Evolutionary conservation across 768 basidiomycete genomes (phyloP).

Genomic region (Phlebiopsis flavidoalba): DNA sequence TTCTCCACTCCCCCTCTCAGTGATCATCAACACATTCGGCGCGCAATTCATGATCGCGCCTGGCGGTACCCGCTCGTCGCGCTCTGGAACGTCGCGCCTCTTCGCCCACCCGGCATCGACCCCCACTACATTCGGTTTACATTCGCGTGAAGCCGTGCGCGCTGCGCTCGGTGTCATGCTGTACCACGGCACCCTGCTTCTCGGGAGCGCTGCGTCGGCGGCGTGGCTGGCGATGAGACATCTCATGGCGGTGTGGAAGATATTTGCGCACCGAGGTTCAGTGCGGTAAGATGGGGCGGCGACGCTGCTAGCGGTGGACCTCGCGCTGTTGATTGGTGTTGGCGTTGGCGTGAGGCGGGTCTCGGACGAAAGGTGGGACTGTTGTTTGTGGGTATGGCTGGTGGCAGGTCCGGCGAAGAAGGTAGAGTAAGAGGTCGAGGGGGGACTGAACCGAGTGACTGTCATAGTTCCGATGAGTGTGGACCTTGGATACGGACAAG

Average conservation of each 20-base stretch:
- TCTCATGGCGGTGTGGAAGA: conserved; percentile 99
- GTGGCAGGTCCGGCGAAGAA: neutral
- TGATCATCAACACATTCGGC: conserved; percentile 74
- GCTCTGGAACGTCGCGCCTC: conserved; percentile 80
- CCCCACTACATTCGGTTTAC: conserved; percentile 28
- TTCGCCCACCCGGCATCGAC: conserved; percentile 26
- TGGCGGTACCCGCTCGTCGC: conserved; percentile 69
- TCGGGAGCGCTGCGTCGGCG: conserved; percentile 68
- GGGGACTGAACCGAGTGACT: neutral
- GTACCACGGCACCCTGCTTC: conserved; percentile 59
- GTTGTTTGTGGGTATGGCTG: conserved; percentile 22
- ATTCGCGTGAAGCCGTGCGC: conserved; percentile 40
- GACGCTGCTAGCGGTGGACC: conserved; percentile 65
- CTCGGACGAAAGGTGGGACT: conserved; percentile 15
- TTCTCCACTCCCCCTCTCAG: conserved; percentile 69
- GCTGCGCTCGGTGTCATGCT: conserved; percentile 60
- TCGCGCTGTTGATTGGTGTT: conserved; percentile 59
- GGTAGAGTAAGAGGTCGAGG: neutral
- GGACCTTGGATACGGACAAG: no score
- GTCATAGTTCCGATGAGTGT: neutral
- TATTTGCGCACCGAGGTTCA: conserved; percentile 95
- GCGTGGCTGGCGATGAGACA: conserved; percentile 73
- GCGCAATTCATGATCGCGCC: conserved; percentile 59
- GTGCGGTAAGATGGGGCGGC: conserved; percentile 70
- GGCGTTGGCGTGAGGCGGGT: conserved; percentile 51